Evolutionary conservation across 225 moss, liverwort and hornwort genomes (phyloP).

Genomic region (Takakia lepidozioides): DNA sequence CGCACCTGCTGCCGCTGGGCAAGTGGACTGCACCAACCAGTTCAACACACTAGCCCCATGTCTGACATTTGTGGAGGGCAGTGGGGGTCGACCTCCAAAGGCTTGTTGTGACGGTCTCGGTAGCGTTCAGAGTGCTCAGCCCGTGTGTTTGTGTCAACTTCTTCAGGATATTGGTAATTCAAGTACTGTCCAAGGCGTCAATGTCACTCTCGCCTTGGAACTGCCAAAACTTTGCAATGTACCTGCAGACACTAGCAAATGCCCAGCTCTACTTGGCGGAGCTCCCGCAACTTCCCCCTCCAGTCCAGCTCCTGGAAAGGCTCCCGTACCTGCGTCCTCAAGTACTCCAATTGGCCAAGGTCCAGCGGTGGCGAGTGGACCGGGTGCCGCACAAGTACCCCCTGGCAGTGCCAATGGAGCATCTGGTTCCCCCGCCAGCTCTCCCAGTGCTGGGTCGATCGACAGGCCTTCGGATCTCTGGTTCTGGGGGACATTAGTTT

Average conservation of each 20-base stretch:
- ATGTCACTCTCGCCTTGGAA: conserved; percentile 28
- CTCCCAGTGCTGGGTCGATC: no score
- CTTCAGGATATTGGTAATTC: conserved; percentile 24
- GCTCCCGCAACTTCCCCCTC: no score
- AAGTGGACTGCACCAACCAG: conserved; percentile 14
- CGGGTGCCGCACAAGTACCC: no score
- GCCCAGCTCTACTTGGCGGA: conserved; percentile 17
- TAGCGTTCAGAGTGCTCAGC: conserved; percentile 7
- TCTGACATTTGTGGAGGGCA: conserved; percentile 11
- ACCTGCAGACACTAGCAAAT: conserved; percentile 19
- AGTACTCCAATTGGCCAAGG: no score
- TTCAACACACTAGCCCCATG: conserved; percentile 21
- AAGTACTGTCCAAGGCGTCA: conserved; percentile 31
- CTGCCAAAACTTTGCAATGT: conserved; percentile 36
- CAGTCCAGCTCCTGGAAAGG: not conserved
- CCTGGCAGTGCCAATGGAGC: no score
- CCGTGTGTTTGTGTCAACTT: conserved; percentile 36
- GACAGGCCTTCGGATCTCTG: no score
- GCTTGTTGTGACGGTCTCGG: conserved; percentile 34
- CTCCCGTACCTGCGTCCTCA: conserved; percentile 1
- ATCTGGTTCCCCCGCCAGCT: no score
- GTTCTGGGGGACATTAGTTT: no score
- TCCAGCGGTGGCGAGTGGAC: no score
- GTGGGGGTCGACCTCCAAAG: conserved; percentile 5
- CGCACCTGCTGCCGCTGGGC: not conserved